Percentiles rank a stretch among this genome's conserved stretches.
Evolutionary conservation across 2,329 filamentous ascomycete species (phyloP).

Genomic region (Neofusicoccum umdonicola): DNA sequence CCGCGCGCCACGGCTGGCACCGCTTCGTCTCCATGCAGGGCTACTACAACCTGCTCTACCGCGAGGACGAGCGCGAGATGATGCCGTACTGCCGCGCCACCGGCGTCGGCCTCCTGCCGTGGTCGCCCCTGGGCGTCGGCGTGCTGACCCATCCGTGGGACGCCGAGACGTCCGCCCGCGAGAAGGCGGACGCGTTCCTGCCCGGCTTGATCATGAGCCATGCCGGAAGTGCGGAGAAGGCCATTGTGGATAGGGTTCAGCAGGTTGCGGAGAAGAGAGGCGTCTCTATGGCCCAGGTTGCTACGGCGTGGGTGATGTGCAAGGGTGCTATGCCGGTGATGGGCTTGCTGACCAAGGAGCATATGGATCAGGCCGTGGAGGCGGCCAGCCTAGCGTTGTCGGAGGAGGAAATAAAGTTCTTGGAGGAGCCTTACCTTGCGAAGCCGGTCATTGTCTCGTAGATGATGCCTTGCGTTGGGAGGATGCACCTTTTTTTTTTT

Average conservation of each 20-base stretch:
- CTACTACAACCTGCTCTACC: conserved; percentile 45
- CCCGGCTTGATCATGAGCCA: conserved; percentile 41
- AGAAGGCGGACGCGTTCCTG: conserved; percentile 44
- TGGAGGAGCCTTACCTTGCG: conserved; percentile 39
- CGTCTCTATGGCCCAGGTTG: conserved; percentile 39
- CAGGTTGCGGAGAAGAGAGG: conserved; percentile 46
- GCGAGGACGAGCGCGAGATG: conserved; percentile 48
- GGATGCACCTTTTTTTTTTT: too few species aligned
- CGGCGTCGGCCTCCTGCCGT: conserved; percentile 30
- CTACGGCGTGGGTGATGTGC: conserved; percentile 32
- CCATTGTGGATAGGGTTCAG: conserved; percentile 47
- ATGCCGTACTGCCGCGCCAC: conserved; percentile 22
- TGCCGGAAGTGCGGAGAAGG: conserved; percentile 23
- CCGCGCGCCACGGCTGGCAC: conserved; percentile 43
- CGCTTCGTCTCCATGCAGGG: conserved; percentile 49
- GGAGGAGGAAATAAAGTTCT: conserved; percentile 38
- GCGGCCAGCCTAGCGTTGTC: too few species aligned
- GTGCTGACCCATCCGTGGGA: conserved; percentile 37
- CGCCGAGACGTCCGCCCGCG: conserved; percentile 30
- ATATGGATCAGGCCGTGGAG: too few species aligned
- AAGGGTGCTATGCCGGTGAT: too few species aligned
- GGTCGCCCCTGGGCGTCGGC: conserved; percentile 30
- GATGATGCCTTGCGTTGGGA: too few species aligned
- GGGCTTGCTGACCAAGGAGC: conserved; percentile 23
- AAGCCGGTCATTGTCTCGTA: conserved; percentile 26